phyloP scores from a whole-genome alignment of 257 asterid species.

The Coffea canephora region DNA sequence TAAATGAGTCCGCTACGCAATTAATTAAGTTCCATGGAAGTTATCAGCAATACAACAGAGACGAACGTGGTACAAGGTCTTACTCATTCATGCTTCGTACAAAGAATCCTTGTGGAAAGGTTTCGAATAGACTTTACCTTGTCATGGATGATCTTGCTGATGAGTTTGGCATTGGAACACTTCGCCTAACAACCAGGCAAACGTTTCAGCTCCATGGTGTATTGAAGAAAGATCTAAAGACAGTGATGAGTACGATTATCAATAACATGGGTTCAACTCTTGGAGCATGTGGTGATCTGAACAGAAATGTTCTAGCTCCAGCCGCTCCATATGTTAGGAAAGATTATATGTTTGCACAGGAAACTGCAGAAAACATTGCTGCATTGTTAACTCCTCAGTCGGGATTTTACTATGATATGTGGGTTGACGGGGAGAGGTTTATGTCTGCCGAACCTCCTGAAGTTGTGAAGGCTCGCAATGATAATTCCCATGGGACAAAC shows the following conservation, averaged over 20 bases:
- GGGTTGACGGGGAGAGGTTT: constrained; percentile 93
- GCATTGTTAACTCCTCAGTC: constrained; percentile 95
- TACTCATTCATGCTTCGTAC: constrained; percentile 97
- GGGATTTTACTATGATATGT: constrained; percentile 94
- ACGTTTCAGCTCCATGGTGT: constrained; percentile 98
- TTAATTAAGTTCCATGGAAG: constrained; percentile 98
- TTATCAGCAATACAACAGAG: constrained; percentile 91
- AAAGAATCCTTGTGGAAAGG: constrained; percentile 96
- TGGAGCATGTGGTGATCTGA: constrained; percentile 98
- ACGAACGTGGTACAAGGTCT: constrained; percentile 77
- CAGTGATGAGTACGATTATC: constrained; percentile 90
- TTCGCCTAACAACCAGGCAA: constrained; percentile 95
- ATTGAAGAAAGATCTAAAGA: constrained; percentile 80
- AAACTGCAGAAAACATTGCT: constrained; percentile 91
- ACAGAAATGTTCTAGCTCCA: constrained; percentile 94
- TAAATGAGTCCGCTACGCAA: constrained; percentile 86
- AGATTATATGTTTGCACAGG: constrained; percentile 89
- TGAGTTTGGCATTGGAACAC: constrained; percentile 87
- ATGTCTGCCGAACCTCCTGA: constrained; percentile 92
- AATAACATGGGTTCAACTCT: constrained; percentile 89
- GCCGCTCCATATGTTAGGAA: constrained; percentile 69
- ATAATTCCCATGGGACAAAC: constrained; percentile 88
- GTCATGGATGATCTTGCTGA: constrained; percentile 97
- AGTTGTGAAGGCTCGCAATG: constrained; percentile 83
- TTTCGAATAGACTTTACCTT: constrained; percentile 76